These are phyloP conservation scores for Phytomonas sp. DNA, from an alignment of 208 protist genomes.

Conservation along the genomic window DNA sequence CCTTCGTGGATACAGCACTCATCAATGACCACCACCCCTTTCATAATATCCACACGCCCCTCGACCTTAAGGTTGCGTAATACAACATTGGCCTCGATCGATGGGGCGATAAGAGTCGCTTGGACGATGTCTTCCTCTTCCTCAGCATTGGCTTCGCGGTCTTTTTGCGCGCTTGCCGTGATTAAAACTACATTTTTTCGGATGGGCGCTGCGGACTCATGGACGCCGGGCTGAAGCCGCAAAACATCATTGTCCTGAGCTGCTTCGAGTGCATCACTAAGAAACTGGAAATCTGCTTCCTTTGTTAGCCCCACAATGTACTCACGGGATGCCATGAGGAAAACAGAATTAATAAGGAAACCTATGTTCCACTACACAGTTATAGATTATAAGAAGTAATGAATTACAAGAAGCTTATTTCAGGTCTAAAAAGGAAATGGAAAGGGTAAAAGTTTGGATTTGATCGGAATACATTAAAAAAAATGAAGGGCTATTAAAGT, in stretches of 20 bases:
- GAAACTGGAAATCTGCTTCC: constrained; percentile 40
- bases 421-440: background rate
- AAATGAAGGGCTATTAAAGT: background rate
- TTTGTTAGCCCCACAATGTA: constrained; percentile 24
- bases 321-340: background rate
- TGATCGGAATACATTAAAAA: background rate
- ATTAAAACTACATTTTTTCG: constrained; percentile 22
- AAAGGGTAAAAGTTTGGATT: background rate
- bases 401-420: background rate
- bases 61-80: constrained; percentile 44
- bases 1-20: constrained; percentile 75
- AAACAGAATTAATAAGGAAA: background rate
- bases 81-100: constrained; percentile 39
- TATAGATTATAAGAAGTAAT: background rate
- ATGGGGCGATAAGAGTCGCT: constrained; percentile 40
- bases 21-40: constrained; percentile 56
- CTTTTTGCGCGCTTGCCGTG: constrained; percentile 16
- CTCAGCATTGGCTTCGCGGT: background rate
- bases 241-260: constrained; percentile 50
- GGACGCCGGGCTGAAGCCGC: constrained; percentile 49
- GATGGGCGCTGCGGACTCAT: constrained; percentile 65
- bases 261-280: constrained; percentile 47
- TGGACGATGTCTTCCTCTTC: constrained; percentile 38
- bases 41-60: constrained; percentile 63
- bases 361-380: background rate